phyloP scores from a whole-genome alignment of 2,329 filamentous ascomycete species.

The Karstenula rhodostoma region DNA sequence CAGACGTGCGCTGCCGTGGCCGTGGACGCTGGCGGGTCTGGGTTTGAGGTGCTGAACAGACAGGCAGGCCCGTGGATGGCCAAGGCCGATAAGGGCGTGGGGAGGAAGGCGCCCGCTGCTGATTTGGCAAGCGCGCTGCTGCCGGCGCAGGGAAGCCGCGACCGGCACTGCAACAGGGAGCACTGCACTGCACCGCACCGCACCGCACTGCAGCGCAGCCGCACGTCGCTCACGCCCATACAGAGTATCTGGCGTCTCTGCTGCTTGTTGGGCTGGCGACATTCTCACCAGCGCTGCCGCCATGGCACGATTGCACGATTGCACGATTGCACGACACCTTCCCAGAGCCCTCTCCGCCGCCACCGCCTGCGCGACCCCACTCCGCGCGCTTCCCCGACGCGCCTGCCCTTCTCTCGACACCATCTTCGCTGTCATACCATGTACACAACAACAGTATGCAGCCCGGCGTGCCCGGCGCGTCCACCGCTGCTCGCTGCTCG shows the following conservation, averaged over 20 bases:
- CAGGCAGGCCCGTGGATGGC: background rate
- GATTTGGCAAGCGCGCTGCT: constrained; percentile 8
- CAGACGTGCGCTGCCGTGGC: no score
- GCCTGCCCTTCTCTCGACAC: constrained; percentile 6
- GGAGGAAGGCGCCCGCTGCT: constrained; percentile 8
- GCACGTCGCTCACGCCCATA: background rate
- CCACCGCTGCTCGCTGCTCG: no score
- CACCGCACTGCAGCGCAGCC: background rate
- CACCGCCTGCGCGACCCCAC: background rate
- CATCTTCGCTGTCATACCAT: constrained; percentile 5
- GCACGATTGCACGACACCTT: background rate
- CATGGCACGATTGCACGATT: background rate
- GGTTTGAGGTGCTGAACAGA: constrained; percentile 12
- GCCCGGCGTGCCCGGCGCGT: background rate
- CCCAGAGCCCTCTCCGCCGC: no score
- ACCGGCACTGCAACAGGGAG: background rate
- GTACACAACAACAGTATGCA: no score
- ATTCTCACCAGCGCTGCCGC: background rate
- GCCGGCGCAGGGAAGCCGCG: constrained; percentile 12
- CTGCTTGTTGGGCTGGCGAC: background rate
- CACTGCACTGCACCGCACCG: no score
- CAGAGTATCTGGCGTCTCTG: background rate
- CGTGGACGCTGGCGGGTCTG: constrained; percentile 8
- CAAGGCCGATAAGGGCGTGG: constrained; percentile 12
- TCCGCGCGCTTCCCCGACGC: background rate